Conservation (phyloP, 1,284 basidiomycete genomes). For the Phylloporus sp. region DNA sequence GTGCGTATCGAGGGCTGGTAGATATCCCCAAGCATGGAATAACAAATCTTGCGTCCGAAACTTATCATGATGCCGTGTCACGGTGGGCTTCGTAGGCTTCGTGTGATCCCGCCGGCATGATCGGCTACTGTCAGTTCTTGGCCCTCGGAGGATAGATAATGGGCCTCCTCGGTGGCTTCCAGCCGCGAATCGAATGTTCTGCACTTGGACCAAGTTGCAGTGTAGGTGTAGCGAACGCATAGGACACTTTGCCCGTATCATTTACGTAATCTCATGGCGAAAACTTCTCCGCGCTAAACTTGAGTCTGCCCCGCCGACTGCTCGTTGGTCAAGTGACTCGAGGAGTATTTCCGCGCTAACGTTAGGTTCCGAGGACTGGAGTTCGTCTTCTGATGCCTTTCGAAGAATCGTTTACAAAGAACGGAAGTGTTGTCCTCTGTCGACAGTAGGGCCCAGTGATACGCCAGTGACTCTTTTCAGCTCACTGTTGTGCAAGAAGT, state of each 20-base stretch:
- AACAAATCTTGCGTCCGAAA: too few species aligned
- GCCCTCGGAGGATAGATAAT: slow-evolving; percentile 1
- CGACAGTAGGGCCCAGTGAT: too few species aligned
- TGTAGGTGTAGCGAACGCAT: too few species aligned
- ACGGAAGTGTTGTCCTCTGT: slow-evolving; percentile 24
- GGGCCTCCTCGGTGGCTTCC: not conserved
- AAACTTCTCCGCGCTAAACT: not conserved
- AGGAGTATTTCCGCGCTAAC: slow-evolving; percentile 22
- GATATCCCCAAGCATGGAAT: not conserved
- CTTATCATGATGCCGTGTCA: not conserved
- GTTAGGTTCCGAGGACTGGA: slow-evolving; percentile 20
- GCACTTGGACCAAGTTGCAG: not conserved
- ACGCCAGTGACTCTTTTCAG: not conserved
- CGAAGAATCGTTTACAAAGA: slow-evolving; percentile 32
- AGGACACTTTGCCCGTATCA: too few species aligned
- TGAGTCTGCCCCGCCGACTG: not conserved
- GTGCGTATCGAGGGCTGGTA: not conserved
- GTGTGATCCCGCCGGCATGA: slow-evolving; percentile 11
- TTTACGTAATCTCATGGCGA: not conserved
- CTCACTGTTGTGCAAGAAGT: slow-evolving; percentile 9
- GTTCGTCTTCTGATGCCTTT: slow-evolving; percentile 25
- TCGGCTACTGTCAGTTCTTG: slow-evolving; percentile 7
- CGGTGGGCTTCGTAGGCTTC: slow-evolving; percentile 8
- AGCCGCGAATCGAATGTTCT: not conserved
- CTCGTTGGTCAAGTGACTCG: not conserved